Base-by-base conservation (phyloP, 1,139 yeast genomes). In the Geotrichum europaeum region DNA sequence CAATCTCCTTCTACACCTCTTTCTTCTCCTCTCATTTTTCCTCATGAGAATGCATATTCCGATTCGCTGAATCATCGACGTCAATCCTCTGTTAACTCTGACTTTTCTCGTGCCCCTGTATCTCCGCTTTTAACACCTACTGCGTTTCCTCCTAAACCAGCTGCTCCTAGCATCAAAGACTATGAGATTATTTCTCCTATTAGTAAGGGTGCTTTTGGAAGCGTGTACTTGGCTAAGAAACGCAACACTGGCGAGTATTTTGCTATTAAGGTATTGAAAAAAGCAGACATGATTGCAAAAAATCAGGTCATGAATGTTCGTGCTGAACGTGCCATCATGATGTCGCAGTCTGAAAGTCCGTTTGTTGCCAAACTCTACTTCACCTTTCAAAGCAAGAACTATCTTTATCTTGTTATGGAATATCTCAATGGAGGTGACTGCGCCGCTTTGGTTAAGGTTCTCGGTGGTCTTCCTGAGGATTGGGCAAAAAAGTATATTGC, bases 121-220 rank as follows among this genome's bases (percentile, higher is more conserved):
- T 89, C 97, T 0, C 98, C 98, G 0, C 74, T 91, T 32, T 73
- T 91, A 53, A 84, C 89, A 1, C 86, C 95, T 1, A 81, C 82
- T 49, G 73, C 66, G 56, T 79, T 86, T 0, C 69, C 81, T 0
- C 58, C 69, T 5, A 73, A 74, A 55, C 74, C 77, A 0, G 66
- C 76, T 0, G 76, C 80, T 3, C 94, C 96, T 0, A 86, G 90
- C 1, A 91, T 92, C 34, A 83, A 82, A 64, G 99, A 95, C 73
- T 95, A 91, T 72, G 97, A 90, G 67, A 84, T 94, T 45, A 78
- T 95, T 61, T 91, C 91, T 70, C 97, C 99, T 0, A 91, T 95
- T 59, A 89, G 97, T 70, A 89, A 90, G 70, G 99, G 99, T 40
- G 99, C 99, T 0, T 95, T 92, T 78, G 99, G 99, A 0, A 87